phyloP scores from a whole-genome alignment of 257 asterid species.

The Nicotiana paniculata region DNA sequence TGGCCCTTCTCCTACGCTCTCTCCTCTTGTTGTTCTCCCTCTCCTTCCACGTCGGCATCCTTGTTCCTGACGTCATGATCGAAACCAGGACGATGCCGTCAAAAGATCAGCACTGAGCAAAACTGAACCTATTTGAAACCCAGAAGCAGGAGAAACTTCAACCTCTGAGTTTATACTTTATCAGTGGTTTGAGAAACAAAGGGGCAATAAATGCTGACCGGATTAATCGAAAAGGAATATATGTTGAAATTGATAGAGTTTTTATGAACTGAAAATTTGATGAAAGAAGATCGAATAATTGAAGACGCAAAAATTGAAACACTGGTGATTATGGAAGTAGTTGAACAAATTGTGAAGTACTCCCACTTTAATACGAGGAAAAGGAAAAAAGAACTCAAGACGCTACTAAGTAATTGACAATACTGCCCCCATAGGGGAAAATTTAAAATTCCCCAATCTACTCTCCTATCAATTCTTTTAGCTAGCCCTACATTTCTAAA shows the following conservation, averaged over 20 bases:
- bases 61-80: conserved; percentile 41
- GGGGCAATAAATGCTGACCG: neutral
- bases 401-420: neutral
- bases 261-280: neutral
- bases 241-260: neutral
- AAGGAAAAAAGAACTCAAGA: neutral
- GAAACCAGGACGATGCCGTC: neutral
- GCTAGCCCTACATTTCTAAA: too few species aligned
- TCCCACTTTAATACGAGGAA: conserved; percentile 3
- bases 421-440: neutral
- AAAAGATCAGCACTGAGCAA: neutral
- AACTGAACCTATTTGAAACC: neutral
- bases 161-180: neutral
- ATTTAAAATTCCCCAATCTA: too few species aligned
- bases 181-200: neutral
- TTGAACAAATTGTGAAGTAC: neutral
- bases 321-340: neutral
- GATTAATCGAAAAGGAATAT: neutral
- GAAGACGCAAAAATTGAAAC: neutral
- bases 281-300: neutral
- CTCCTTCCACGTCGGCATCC: conserved; percentile 74
- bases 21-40: conserved; percentile 74
- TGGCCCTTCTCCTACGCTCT: conserved; percentile 65
- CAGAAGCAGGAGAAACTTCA: neutral
- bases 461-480: too few species aligned